Percentiles rank a stretch among this genome's conserved stretches.
Evolutionary conservation across 1,284 basidiomycete genomes (phyloP).

Genomic region (Malassezia brasiliensis): DNA sequence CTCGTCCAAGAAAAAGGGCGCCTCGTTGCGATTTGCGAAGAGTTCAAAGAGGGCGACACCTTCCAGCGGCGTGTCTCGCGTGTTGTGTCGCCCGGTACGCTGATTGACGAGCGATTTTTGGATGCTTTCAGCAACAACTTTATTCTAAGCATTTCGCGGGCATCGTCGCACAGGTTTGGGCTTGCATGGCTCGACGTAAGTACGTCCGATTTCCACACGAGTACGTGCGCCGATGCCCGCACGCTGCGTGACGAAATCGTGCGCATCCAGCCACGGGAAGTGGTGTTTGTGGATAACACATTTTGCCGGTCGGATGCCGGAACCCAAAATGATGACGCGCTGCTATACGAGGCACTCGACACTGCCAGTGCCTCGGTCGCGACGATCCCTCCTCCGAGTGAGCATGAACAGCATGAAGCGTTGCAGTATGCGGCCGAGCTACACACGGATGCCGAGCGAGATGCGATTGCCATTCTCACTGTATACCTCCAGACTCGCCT

Average conservation of each 20-base stretch:
- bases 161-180: conserved; percentile 16
- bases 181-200: conserved; percentile 45
- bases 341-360: conserved; percentile 18
- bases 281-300: conserved; percentile 23
- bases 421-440: background rate
- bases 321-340: conserved; percentile 4
- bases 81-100: conserved; percentile 40
- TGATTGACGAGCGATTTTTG: conserved; percentile 45
- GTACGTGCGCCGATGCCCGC: conserved; percentile 23
- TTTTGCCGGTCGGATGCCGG: background rate
- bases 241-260: conserved; percentile 39
- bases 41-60: conserved; percentile 28
- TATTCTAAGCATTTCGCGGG: conserved; percentile 24
- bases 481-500: conserved; percentile 36
- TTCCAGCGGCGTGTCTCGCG: conserved; percentile 30
- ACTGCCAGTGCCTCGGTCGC: conserved; percentile 1
- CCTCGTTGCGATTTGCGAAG: conserved; percentile 44
- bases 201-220: conserved; percentile 41
- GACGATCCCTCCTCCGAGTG: background rate
- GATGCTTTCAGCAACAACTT: conserved; percentile 45
- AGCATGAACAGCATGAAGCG: background rate
- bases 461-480: conserved; percentile 28
- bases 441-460: conserved; percentile 12
- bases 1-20: conserved; percentile 37
- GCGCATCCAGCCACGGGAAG: conserved; percentile 32